Base-by-base conservation (phyloP, 1,139 yeast genomes). In the Pichia sp. region DNA sequence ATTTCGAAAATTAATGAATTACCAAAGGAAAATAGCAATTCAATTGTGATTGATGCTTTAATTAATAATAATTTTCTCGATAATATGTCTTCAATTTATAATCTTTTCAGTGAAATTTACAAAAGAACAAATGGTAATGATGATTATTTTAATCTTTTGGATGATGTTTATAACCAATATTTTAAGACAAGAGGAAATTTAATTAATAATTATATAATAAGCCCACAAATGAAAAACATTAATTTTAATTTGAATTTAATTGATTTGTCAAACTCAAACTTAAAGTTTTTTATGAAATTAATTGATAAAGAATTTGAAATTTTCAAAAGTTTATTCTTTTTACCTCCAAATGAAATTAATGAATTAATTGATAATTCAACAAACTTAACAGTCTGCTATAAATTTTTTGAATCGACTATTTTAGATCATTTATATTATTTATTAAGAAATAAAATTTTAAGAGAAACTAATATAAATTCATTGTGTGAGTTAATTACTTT, bases 401-500 rank as follows among this genome's bases (percentile, higher is more conserved):
- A 67, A 11, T 87, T 87, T 78, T 74, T 85, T 48, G 74, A 72
- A 37, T 71, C 69, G 56, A 16, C 16, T 11, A 85, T 6, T 3
- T 39, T 38, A 68, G 96, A 87, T 38, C 94, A 95, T 0, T 66
- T 90, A 27, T 84, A 87, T 57, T 94, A 86, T 53, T 64, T 71
- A 2, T 63, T 87, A 30, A 71, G 97, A 49, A 75, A 80, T 47
- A 68, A 74, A 40, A 76, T 87, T 2, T 69, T 89, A 34, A 73
- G 82, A 48, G 97, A 89, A 58, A 68, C 73, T 9, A 81, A 79
- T 51, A 81, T 89, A 24, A 69, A 74, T 29, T 69, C 70, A 22
- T 66, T 92, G 27, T 87, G 96, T 62, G 94, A 87, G 57, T 67
- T 89, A 39, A 79, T 92, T 1, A 74, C 86, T 1, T 65, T 87